These are phyloP conservation scores for Gigaspora rosea DNA, from an alignment of 192 early-diverging fungal species.

Conservation along the genomic window DNA sequence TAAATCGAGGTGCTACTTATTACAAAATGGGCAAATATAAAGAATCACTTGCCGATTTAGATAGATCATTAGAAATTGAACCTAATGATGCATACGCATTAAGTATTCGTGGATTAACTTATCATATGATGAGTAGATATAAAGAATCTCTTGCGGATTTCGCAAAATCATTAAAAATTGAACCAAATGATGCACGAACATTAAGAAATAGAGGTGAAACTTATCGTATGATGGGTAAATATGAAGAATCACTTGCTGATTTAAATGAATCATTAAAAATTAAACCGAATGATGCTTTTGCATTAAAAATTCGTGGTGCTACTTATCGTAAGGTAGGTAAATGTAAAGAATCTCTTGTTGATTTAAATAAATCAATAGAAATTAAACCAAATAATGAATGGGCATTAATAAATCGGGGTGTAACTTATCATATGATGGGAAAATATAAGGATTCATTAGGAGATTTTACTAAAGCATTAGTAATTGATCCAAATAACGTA, in stretches of 20 bases:
- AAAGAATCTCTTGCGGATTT: conserved; percentile 7
- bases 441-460: too few species aligned
- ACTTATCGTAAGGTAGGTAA: neutral
- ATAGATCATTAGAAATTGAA: neutral
- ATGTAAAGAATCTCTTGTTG: too few species aligned
- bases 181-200: neutral
- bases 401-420: too few species aligned
- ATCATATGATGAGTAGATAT: neutral
- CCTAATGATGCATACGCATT: conserved; percentile 1
- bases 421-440: too few species aligned
- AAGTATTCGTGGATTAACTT: neutral
- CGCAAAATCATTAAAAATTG: neutral
- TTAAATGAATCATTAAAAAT: neutral
- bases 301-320: conserved; percentile 13
- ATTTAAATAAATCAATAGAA: too few species aligned
- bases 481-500: too few species aligned
- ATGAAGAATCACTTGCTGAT: conserved; percentile 6
- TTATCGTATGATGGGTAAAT: neutral
- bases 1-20: too few species aligned
- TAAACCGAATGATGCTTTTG: conserved; percentile 4
- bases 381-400: too few species aligned
- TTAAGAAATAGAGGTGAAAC: conserved; percentile 2
- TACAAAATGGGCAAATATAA: neutral
- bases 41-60: conserved; percentile 1
- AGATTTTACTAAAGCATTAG: too few species aligned